Evolutionary conservation across 73 alveolate species (phyloP).

Genomic region (Tetrahymena thermophila): DNA sequence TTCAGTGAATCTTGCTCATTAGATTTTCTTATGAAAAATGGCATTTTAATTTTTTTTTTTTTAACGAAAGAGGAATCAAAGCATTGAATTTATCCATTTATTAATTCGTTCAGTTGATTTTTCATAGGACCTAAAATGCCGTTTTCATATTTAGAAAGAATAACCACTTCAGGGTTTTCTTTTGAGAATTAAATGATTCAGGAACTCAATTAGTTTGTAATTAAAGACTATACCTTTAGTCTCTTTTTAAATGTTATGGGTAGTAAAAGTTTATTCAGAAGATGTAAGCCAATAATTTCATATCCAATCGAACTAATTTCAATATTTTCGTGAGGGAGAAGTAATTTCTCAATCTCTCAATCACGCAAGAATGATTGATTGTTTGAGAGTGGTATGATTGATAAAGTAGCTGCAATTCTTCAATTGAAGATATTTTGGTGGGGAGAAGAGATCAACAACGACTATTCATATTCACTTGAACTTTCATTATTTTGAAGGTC

Average conservation of each 20-base stretch:
- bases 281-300: neutral
- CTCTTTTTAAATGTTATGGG: neutral
- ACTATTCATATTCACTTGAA: neutral
- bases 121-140: too few relatives aligned
- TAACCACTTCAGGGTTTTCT: neutral
- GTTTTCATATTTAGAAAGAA: neutral
- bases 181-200: neutral
- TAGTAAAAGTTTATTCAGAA: neutral
- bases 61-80: too few relatives aligned
- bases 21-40: neutral
- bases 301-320: constrained; percentile 1
- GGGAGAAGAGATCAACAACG: constrained; percentile 1
- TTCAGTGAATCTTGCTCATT: neutral
- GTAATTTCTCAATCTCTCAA: neutral
- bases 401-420: neutral
- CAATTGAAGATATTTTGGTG: neutral
- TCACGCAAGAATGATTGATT: neutral
- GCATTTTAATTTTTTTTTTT: too few relatives aligned
- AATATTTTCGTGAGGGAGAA: constrained; percentile 2
- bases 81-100: too few relatives aligned
- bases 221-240: neutral
- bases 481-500: neutral
- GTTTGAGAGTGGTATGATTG: neutral
- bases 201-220: neutral
- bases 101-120: too few relatives aligned